Base-by-base conservation (phyloP, 1,284 basidiomycete species). In the Coriolopsis trogii region DNA sequence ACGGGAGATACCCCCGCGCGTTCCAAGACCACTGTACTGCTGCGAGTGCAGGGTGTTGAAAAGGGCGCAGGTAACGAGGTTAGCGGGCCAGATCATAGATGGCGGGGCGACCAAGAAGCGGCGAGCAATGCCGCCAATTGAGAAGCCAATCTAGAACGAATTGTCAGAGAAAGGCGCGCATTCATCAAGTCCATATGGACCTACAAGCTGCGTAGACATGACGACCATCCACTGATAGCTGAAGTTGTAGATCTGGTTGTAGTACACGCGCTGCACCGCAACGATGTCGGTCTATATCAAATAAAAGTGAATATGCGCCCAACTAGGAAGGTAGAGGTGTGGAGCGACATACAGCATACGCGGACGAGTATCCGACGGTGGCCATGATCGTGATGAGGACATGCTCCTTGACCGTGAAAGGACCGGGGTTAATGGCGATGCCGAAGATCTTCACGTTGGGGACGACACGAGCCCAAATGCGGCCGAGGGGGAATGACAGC, bases 111-210 rank as follows among this genome's bases (percentile, higher is more conserved):
- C 79, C 36, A 87, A 70, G 68, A 82, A 83, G 0, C 77, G 72
- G 4, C 79, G 68, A n/a, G 75, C 75, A 23, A 84, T 61, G 1
- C 87, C 87, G 0, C 85, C 84, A 59, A 76, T 82, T 3, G 89
- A 87, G 65, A 95, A 93, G 1, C 94, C 94, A 37, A 93, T 87
- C 65, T 95, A 90, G 0, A 87, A 87, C 4, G 87, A 84, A 71
- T 94, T 80, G 29, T 91, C 79, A 49, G 92, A 18, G n/a, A 26
- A 61, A 52, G 16, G 58, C 50, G 60, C 53, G 44, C 21, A 55
- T 41, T 41, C 71, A 70, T 59, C 73, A 7, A n/a, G 23, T 9
- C 20, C 6, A 41, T n/a, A 30, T 38, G 12, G 9, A 43, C 59
- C n/a, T 16, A 93, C 87, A 38, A 95, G 75, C 64, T 69, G 67